Evolutionary conservation across 495 filamentous ascomycete genomes (phyloP).

Genomic region (Xylaria longipes): DNA sequence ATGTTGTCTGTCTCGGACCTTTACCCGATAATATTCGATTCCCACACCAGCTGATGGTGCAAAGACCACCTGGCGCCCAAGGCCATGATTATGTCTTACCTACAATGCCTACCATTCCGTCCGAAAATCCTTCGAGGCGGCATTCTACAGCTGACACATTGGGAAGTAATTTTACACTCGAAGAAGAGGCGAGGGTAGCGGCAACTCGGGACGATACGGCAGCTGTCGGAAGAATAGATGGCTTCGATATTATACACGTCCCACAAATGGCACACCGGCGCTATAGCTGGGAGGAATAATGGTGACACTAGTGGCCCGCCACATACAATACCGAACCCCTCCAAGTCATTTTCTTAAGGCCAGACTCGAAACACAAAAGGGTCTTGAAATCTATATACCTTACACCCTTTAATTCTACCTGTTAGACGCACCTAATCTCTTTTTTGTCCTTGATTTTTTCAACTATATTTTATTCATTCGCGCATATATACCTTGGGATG

Average conservation of each 20-base stretch:
- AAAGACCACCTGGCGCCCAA: constrained; percentile 44
- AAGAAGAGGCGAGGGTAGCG: constrained; percentile 53
- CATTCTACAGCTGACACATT: constrained; percentile 52
- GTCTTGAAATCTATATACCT: constrained; percentile 3
- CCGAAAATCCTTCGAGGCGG: constrained; percentile 27
- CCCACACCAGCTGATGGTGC: constrained; percentile 47
- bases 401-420: constrained; percentile 25
- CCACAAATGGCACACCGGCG: constrained; percentile 57
- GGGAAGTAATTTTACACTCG: constrained; percentile 59
- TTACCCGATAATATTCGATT: constrained; percentile 57
- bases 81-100: constrained; percentile 34
- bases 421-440: constrained; percentile 31
- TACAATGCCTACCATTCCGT: constrained; percentile 27
- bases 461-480: constrained; percentile 2
- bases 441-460: constrained; percentile 17
- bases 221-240: constrained; percentile 37
- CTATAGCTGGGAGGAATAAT: constrained; percentile 59
- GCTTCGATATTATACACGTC: constrained; percentile 56
- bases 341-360: constrained; percentile 1
- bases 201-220: constrained; percentile 25
- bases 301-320: constrained; percentile 21
- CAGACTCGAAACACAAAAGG: not conserved
- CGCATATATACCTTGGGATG: constrained; percentile 23
- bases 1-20: constrained; percentile 58
- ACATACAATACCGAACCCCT: not conserved